Percentiles rank a stretch among this genome's conserved stretches.
phyloP scores from a whole-genome alignment of 257 asterid species.

The Salvia splendens region DNA sequence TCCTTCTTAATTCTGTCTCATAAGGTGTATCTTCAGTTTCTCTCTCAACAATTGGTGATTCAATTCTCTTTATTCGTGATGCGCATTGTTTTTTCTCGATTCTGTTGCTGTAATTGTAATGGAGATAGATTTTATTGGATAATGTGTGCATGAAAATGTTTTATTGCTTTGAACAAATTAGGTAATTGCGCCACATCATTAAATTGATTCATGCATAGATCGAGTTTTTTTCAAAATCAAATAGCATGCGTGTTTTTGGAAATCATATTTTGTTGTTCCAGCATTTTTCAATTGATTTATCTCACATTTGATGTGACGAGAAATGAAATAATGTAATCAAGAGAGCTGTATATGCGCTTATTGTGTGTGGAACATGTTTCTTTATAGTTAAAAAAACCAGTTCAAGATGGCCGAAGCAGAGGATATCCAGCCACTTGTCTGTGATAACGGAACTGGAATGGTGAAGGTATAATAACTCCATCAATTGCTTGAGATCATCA shows the following conservation, averaged over 20 bases:
- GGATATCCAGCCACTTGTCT: no score
- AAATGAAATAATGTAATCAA: background rate
- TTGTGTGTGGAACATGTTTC: conserved; percentile 1
- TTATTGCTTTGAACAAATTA: background rate
- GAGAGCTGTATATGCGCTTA: conserved; percentile 1
- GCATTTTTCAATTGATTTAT: background rate
- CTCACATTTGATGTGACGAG: conserved; percentile 6
- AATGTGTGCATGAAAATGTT: conserved; percentile 7
- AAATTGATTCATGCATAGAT: background rate
- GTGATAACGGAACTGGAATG: no score
- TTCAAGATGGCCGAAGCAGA: conserved; percentile 42
- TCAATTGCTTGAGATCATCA: background rate
- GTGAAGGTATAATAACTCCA: background rate
- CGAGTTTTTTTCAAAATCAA: background rate
- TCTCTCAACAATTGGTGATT: background rate
- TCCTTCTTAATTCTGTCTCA: background rate
- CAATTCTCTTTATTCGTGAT: background rate
- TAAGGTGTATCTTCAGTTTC: background rate
- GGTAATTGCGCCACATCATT: background rate
- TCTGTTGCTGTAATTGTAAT: background rate
- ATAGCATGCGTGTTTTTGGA: background rate
- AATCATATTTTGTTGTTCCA: background rate
- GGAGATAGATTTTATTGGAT: background rate
- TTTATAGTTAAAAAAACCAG: conserved; percentile 26
- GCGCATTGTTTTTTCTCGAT: background rate